phyloP scores from a whole-genome alignment of 305 asterid genomes.

The Solanum chacoense region DNA sequence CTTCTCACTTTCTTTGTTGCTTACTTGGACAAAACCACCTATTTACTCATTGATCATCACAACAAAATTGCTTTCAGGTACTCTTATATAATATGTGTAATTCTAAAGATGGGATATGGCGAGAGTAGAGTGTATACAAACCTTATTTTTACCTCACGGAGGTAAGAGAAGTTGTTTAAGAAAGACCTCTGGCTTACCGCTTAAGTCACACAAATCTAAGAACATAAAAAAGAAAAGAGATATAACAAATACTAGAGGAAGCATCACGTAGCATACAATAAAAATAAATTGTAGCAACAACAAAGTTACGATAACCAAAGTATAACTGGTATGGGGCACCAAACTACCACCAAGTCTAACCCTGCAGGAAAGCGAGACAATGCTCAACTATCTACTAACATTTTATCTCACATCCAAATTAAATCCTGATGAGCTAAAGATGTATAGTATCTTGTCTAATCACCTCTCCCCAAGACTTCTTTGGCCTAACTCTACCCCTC shows the following conservation, averaged over 20 bases:
- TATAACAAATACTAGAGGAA: background rate
- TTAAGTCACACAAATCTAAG: background rate
- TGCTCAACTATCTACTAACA: background rate
- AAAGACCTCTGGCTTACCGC: background rate
- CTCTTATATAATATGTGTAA: background rate
- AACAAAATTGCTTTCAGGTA: conserved; percentile 64
- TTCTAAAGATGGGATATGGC: background rate
- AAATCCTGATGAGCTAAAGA: background rate
- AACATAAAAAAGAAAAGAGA: background rate
- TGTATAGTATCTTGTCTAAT: background rate
- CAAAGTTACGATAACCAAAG: background rate
- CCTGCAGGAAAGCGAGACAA: background rate
- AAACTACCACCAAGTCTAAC: background rate
- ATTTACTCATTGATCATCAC: conserved; percentile 66
- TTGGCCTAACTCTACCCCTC: background rate
- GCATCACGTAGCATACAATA: background rate
- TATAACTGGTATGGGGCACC: background rate
- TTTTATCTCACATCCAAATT: background rate
- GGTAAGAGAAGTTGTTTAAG: background rate
- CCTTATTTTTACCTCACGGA: background rate
- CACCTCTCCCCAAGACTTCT: background rate
- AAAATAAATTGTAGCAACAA: background rate
- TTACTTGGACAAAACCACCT: conserved; percentile 72
- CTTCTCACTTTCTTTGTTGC: conserved; percentile 79
- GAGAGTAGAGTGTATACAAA: background rate